Evolutionary conservation across 2,329 filamentous ascomycete species (phyloP), one percentile per base, ranked within the genome.

Genomic region (Didymella lethalis): DNA sequence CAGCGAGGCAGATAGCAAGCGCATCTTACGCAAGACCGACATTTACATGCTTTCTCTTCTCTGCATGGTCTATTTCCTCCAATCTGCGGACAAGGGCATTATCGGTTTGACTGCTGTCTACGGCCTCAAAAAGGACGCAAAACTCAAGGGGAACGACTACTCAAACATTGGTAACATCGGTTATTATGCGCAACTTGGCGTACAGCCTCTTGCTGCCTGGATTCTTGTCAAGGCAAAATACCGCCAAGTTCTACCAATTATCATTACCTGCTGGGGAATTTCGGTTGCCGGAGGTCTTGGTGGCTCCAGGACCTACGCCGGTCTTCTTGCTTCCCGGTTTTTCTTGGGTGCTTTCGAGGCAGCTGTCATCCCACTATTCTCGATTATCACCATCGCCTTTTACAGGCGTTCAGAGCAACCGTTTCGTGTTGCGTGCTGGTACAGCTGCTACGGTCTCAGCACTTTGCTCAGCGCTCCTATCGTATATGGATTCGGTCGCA

Each of bases 361-460:
- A n/a, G 66, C 66, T 11, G 65, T 69, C 40, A 53, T 67, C 28
- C 69, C 69, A 1, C 52, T 69, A 1, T 71, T 71, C 56, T 67
- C 68, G 1, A 67, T 70, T 46, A 69, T 71, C 41, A 71, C 67
- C 16, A 67, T 67, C 10, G 65, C 63, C 2, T 71, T 69, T 36
- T 69, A 69, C 47, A 59, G 62, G 10, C 65, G 66, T 36, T 65
- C 65, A 0, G 66, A 69, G 49, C 65, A 68, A 48, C 66, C 66
- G 6, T 66, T 68, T 48, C 54, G 58, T 5, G 57, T 58, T 31
- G 48, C 49, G 6, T 83, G 89, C 58, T 90, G 88, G 88, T 90
- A 89, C 75, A 83, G 80, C 51, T 89, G 88, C 77, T 88, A 88
- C 62, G 86, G 86, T 6, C 82, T 84, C 48, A 86, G 83, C 1